Evolutionary conservation across 2,329 filamentous ascomycete species (phyloP), one percentile per base, ranked within the genome.

Genomic region (Magnaporthiopsis incrustans): DNA sequence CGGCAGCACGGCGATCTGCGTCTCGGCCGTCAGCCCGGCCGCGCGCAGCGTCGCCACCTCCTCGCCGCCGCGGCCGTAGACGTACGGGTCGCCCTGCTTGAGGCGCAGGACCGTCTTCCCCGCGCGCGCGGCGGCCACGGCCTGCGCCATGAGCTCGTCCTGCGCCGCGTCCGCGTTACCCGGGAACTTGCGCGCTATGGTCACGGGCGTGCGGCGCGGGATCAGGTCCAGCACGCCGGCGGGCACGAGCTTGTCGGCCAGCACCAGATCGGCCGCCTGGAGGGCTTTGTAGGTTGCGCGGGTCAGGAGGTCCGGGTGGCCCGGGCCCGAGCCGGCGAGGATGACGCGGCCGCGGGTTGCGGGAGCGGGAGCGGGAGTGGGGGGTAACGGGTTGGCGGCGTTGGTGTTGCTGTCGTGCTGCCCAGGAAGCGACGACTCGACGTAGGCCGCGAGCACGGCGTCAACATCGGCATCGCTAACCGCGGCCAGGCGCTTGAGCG

Each of bases 181-280:
- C 0, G 95, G 95, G 76, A 99, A 99, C 75, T 99, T 99, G 71
- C 93, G 89, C 5, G 95, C 94, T 70, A 99, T 99, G 70, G 91
- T 87, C 15, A 98, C 89, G 12, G 89, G 88, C 11, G 93, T 96
- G 63, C 94, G 86, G 50, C 95, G 91, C 1, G 95, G 95, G 64
- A 98, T 90, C 22, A 99, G 85, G 68, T 94, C 91, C 12, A 99
- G 82, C 3, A 99, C 91, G 10, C 89, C 87, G 0, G 91, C 83
- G 0, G 95, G 91, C 4, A 95, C 90, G 60, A 95, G 88, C 77
- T 95, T 95, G 77, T 95, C 91, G 57, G 90, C 91, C 6, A 95
- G 85, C 66, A 95, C 84, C n/a, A 95, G 76, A 73, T 94, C 89
- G 33, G 91, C 91, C 12, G 81, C 77, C 61, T 86, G 82, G 65